Percentiles rank a stretch among this genome's conserved stretches.
These are phyloP conservation scores for Penicillium pulvis DNA, from an alignment of 495 filamentous ascomycete genomes.

Conservation along the genomic window DNA sequence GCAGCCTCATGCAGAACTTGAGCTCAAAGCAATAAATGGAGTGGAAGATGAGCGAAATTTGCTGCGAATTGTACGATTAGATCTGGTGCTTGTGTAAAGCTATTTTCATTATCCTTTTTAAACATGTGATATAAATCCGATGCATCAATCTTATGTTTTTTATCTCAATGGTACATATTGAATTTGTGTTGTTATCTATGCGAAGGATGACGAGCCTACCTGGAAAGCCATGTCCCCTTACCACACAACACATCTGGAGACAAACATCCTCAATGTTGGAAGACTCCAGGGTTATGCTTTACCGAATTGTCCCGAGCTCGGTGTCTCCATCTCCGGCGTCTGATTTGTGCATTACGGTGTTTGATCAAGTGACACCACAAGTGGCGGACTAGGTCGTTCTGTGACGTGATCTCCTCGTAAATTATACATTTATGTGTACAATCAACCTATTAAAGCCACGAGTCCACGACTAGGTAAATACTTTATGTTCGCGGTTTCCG, in stretches of 20 bases:
- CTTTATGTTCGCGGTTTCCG: not conserved
- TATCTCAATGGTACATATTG: slow-evolving; percentile 4
- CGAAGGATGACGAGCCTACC: too few species aligned
- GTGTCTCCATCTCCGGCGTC: not conserved
- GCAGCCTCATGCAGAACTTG: slow-evolving; percentile 35
- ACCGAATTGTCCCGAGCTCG: not conserved
- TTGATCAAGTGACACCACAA: not conserved
- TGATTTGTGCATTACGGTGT: not conserved
- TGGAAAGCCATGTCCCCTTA: too few species aligned
- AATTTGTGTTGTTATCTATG: not conserved
- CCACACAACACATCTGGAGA: too few species aligned
- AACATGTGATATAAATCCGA: slow-evolving; percentile 37
- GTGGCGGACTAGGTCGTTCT: not conserved
- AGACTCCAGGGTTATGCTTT: too few species aligned
- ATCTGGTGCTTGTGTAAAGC: slow-evolving; percentile 36
- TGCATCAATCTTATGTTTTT: slow-evolving; percentile 22
- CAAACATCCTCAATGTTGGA: too few species aligned
- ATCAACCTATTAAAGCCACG: too few species aligned
- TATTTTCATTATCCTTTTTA: slow-evolving; percentile 30
- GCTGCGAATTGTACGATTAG: slow-evolving; percentile 43
- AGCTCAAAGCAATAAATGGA: slow-evolving; percentile 8
- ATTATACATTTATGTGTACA: too few species aligned
- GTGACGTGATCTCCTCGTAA: not conserved
- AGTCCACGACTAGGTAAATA: not conserved
- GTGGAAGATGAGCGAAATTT: slow-evolving; percentile 5